Percentiles rank a stretch among this genome's conserved stretches.
Evolutionary conservation across 345 rosid genomes (phyloP).

Genomic region (Syzygium aqueum): DNA sequence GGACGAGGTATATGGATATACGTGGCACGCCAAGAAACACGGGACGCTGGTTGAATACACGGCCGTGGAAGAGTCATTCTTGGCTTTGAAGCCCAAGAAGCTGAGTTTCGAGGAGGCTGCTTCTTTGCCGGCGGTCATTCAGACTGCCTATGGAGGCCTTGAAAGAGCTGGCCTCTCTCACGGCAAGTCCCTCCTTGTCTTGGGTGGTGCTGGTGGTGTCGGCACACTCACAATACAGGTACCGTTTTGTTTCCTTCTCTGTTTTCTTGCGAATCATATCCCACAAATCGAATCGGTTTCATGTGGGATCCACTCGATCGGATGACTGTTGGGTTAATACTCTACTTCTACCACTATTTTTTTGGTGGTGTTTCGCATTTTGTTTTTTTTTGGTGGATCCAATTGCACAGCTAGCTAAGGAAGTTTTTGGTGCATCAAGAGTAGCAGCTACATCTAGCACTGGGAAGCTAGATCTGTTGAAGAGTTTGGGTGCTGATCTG

Average conservation of each 20-base stretch:
- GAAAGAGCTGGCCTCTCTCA: slow-evolving; percentile 61
- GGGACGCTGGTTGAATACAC: slow-evolving; percentile 81
- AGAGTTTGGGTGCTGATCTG: slow-evolving; percentile 72
- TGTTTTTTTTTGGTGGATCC: neutral
- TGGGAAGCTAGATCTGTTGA: slow-evolving; percentile 57
- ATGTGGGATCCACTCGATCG: neutral
- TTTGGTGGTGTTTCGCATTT: neutral
- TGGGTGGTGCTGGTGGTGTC: slow-evolving; percentile 91
- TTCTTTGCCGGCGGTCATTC: slow-evolving; percentile 66
- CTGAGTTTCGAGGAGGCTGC: slow-evolving; percentile 72
- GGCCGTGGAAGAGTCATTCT: slow-evolving; percentile 64
- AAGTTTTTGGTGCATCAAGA: slow-evolving; percentile 62
- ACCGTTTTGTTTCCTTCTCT: neutral
- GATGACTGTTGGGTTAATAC: neutral
- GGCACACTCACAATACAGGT: slow-evolving; percentile 91
- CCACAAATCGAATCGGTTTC: neutral
- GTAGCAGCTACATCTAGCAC: slow-evolving; percentile 83
- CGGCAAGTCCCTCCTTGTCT: slow-evolving; percentile 70
- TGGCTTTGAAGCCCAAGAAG: slow-evolving; percentile 65
- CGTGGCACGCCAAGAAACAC: slow-evolving; percentile 58
- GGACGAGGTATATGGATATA: slow-evolving; percentile 72
- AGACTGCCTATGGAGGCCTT: slow-evolving; percentile 73
- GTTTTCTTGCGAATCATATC: neutral
- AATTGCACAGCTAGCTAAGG: slow-evolving; percentile 55
- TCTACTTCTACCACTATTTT: neutral